A percentile compares a stretch with the other conserved stretches of the same genome.
phyloP scores from a whole-genome alignment of 495 filamentous ascomycete species.

The Xylaria longipes region DNA sequence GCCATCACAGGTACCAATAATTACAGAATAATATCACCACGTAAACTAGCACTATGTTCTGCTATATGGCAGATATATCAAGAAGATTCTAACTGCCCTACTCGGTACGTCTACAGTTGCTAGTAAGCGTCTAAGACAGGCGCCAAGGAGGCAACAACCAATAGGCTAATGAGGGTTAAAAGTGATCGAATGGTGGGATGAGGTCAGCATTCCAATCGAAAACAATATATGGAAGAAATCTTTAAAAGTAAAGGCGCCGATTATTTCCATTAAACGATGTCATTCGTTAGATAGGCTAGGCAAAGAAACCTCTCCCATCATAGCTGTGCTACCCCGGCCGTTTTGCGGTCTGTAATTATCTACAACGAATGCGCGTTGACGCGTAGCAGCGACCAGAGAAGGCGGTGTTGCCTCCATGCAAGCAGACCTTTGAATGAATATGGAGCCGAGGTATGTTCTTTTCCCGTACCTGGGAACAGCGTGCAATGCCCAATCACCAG shows the following conservation, averaged over 20 bases:
- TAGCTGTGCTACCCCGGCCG: too few species aligned
- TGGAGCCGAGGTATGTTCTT: not conserved
- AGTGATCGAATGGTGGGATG: not conserved
- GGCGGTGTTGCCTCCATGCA: not conserved
- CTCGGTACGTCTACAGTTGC: not conserved
- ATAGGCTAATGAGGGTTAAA: conserved; percentile 17
- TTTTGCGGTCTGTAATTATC: not conserved
- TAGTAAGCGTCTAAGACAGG: not conserved
- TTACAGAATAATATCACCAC: not conserved
- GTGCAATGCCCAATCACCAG: conserved; percentile 5
- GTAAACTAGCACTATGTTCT: not conserved
- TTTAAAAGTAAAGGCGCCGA: not conserved
- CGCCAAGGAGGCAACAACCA: conserved; percentile 4
- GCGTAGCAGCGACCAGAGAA: not conserved
- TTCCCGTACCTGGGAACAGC: conserved; percentile 1
- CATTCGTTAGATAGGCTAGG: not conserved
- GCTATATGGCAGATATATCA: not conserved
- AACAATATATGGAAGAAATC: conserved; percentile 6
- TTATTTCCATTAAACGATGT: not conserved
- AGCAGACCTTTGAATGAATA: not conserved
- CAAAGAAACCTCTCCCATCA: not conserved
- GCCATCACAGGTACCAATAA: not conserved
- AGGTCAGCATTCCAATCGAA: not conserved
- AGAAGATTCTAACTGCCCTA: not conserved
- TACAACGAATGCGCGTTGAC: not conserved